Percentiles rank a stretch among this genome's conserved stretches.
These are phyloP conservation scores for Pulveroboletus sp. DNA, from an alignment of 1,284 basidiomycete genomes.

Conservation along the genomic window DNA sequence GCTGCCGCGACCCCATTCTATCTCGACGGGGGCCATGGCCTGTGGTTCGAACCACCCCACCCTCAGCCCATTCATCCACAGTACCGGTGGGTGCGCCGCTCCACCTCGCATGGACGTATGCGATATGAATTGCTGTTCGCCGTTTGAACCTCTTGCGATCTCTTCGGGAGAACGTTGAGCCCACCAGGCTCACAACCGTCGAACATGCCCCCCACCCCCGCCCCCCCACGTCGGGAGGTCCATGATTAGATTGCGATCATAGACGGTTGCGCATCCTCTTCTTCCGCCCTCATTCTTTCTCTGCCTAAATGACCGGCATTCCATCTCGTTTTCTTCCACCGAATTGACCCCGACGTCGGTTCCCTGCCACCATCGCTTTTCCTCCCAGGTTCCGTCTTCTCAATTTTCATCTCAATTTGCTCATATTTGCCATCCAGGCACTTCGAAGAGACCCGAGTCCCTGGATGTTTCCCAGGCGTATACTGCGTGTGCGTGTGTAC, in stretches of 20 bases:
- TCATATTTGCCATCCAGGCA: conserved; percentile 18
- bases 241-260: neutral
- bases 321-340: neutral
- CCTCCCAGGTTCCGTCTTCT: conserved; percentile 1
- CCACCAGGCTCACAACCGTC: neutral
- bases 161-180: conserved; percentile 2
- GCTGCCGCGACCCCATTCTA: conserved; percentile 2
- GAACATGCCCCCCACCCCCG: no score
- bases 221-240: neutral
- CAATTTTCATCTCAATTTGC: conserved; percentile 1
- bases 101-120: neutral
- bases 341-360: neutral
- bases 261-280: neutral
- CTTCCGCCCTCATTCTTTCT: conserved; percentile 3
- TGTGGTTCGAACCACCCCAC: conserved; percentile 2
- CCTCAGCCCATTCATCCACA: neutral
- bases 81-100: neutral
- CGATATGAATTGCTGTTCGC: neutral
- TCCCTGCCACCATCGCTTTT: conserved; percentile 1
- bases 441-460: conserved; percentile 11
- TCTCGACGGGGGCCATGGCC: conserved; percentile 8
- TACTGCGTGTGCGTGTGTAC: neutral
- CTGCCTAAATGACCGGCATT: neutral
- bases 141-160: neutral
- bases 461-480: conserved; percentile 11